Evolutionary conservation across 805 yeast genomes (phyloP), one percentile per base, ranked within the genome.

Genomic region (Suhomyces faveliae): DNA sequence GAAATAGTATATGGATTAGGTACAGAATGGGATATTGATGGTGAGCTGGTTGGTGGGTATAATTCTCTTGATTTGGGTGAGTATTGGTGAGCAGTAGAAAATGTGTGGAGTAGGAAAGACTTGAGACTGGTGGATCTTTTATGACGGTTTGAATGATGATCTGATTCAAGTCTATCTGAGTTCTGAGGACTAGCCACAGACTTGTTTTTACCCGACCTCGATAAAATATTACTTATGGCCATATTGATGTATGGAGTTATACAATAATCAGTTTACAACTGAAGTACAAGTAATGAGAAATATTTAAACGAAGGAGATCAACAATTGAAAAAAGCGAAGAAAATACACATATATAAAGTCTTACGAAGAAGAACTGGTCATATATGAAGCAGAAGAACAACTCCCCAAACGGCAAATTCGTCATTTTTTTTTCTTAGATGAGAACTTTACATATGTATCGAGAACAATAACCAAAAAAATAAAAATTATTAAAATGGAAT

Each of bases 71-170:
- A 15, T 27, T 27, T 41, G 19, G 35, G n/a, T 11, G 35, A 25
- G 35, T 11, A 22, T 10, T 15, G 37, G 37, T 33, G 37, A 15
- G 37, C 8, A 11, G 37, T 33, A 25, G 46, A 35, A 10, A 25
- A 24, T 7, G 15, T 24, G 25, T 35, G 27, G 29, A 24, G 41
- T 5, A 21, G 13, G 23, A 29, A 42, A 33, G 38, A 29, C 33
- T 29, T 42, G 35, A 42, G 33, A 20, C 44, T 42, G 27, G 44
- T 8, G 19, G 38, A 21, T 35, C 44, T 19, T 13, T 42, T 42
- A 21, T 42, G 44, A 20, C 37, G 15, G 15, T 2, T 9, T 3
- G 21, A 7, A 15, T n/a, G 30, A 27, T 10, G 5, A n/a, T 33
- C 21, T 2, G 35, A 30, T 10, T 17, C 21, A 8, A 5, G 5